Base-by-base conservation (phyloP, 805 yeast genomes). In the Zygoascus biomembranicola region DNA sequence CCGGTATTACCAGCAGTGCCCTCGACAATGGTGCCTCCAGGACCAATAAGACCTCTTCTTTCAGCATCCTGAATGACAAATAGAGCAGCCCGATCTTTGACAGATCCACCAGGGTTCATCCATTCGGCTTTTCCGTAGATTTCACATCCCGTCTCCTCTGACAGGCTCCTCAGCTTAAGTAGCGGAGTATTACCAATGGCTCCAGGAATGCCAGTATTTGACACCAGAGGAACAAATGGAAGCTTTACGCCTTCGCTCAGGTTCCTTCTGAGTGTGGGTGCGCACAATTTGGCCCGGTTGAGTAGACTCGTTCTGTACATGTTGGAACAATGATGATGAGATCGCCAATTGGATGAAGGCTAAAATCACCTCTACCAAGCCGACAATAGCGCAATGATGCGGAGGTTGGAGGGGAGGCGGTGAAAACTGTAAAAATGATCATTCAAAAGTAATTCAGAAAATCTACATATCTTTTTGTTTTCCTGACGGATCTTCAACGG, bases 1-100 rank as follows among this genome's bases (percentile, higher is more conserved):
- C 96, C 97, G n/a, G 97, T 89, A 71, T 89, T 89, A 32, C 97
- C 97, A 2, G 97, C 97, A 11, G 96, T 88, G 8, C 96, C 96
- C 69, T 89, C 97, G 16, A 89, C 90, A 32, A 89, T 80, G 1
- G 96, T 89, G 35, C 94, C 96, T 8, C 95, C 94, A 3, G 89
- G 80, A 2, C 48, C 37, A 53, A 89, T 73, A 52, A 77, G 69
- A 13, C 75, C 75, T 56, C 73, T 74, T 37, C 68, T 65, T 65
- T 89, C 96, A 28, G 96, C 96, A 59, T 88, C 90, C 60, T 84
- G 76, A 50, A 89, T 74, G 58, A 89, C 75, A 63, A 73, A 87
- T 39, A 85, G 73, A 0, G 96, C 96, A 14, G 97, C 96, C 55
- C 97, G 77, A 67, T 89, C 97, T 65, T 89, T 89, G 53, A 89